These are phyloP conservation scores for Aureobasidium leucospermi DNA, from an alignment of 2,329 filamentous ascomycete genomes.

Conservation along the genomic window DNA sequence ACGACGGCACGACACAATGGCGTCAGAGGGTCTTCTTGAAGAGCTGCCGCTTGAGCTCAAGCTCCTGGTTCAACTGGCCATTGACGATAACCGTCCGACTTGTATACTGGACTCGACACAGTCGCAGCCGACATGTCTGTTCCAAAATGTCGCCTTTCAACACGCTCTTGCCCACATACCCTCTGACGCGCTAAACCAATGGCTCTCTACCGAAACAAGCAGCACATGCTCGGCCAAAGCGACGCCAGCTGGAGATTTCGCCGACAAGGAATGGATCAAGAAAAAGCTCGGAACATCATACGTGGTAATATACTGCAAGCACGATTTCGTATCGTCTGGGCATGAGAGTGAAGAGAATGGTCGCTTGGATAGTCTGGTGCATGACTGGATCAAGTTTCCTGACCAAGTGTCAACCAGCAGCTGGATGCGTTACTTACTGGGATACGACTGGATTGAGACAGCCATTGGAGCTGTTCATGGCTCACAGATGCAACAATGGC, in stretches of 20 bases:
- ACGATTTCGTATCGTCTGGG: neutral
- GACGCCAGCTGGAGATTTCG: neutral
- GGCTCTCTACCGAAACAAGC: neutral
- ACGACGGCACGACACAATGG: neutral
- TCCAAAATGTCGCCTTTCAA: neutral
- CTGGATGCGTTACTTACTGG: neutral
- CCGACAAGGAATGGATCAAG: neutral
- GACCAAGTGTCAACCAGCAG: neutral
- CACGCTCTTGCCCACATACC: neutral
- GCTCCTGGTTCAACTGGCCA: neutral
- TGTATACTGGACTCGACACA: neutral
- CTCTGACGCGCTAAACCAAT: neutral
- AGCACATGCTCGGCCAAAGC: neutral
- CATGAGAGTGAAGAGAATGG: too few relatives aligned
- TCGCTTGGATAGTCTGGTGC: too few relatives aligned
- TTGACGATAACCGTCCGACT: neutral
- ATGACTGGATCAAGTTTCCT: neutral
- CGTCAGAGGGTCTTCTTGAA: neutral
- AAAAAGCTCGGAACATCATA: conserved; percentile 4
- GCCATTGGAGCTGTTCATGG: too few relatives aligned
- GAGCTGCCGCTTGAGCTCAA: neutral
- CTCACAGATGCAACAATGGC: too few relatives aligned
- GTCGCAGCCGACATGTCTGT: neutral
- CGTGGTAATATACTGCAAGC: conserved; percentile 2
- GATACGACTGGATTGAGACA: neutral